Evolutionary conservation across 805 yeast genomes (phyloP).

Genomic region (Lachancea sp.): DNA sequence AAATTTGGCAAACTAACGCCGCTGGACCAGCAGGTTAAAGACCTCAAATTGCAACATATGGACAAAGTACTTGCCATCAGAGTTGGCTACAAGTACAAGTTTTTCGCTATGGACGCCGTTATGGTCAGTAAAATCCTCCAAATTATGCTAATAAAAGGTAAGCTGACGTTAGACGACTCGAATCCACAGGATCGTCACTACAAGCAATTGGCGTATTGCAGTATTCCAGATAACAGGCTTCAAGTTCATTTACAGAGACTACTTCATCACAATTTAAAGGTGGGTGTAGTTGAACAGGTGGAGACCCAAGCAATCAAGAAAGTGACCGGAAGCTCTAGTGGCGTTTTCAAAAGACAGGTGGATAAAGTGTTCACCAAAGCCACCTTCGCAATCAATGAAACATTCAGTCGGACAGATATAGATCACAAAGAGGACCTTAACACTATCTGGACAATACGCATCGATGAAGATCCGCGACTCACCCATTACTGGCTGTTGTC

Average conservation of each 20-base stretch:
- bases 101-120: slow-evolving; percentile 79
- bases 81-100: slow-evolving; percentile 87
- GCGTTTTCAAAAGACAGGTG: slow-evolving; percentile 61
- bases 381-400: slow-evolving; percentile 47
- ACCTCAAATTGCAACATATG: slow-evolving; percentile 49
- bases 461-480: slow-evolving; percentile 16
- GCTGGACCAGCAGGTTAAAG: slow-evolving; percentile 68
- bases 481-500: slow-evolving; percentile 29
- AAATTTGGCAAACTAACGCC: slow-evolving; percentile 49
- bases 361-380: slow-evolving; percentile 75
- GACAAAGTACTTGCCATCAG: slow-evolving; percentile 77
- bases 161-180: slow-evolving; percentile 44
- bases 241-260: slow-evolving; percentile 72
- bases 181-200: slow-evolving; percentile 45
- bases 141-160: slow-evolving; percentile 69
- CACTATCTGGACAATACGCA: slow-evolving; percentile 26
- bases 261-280: slow-evolving; percentile 64
- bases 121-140: slow-evolving; percentile 59
- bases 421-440: slow-evolving; percentile 22
- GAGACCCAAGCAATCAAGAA: slow-evolving; percentile 75
- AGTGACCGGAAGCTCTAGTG: slow-evolving; percentile 40
- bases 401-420: slow-evolving; percentile 46
- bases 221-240: slow-evolving; percentile 73
- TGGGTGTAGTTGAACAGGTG: slow-evolving; percentile 80
- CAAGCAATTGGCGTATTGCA: slow-evolving; percentile 69